Conservation (phyloP, 1,284 basidiomycete species). For the Testicularia cyperi region DNA sequence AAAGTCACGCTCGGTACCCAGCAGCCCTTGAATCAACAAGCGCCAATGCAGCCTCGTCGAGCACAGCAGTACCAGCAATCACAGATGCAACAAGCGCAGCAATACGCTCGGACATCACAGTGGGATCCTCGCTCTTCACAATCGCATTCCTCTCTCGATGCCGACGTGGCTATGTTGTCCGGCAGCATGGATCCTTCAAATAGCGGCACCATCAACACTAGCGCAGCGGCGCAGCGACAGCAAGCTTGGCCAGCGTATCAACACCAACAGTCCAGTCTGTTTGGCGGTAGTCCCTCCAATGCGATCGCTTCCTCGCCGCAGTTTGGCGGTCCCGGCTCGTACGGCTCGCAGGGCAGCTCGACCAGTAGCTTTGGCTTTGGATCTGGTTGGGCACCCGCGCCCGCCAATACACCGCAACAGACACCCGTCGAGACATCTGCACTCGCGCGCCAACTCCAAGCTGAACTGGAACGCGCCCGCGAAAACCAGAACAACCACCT, state of each 20-base stretch:
- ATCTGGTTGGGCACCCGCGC: slow-evolving; percentile 25
- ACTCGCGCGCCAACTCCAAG: slow-evolving; percentile 30
- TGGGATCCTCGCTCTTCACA: slow-evolving; percentile 2
- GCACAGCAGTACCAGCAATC: neutral
- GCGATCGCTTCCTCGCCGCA: neutral
- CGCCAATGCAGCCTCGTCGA: slow-evolving; percentile 8
- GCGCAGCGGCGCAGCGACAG: neutral
- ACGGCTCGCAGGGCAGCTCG: slow-evolving; percentile 12
- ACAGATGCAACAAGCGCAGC: neutral
- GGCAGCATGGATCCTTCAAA: slow-evolving; percentile 5
- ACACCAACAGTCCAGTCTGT: neutral
- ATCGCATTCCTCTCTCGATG: slow-evolving; percentile 17
- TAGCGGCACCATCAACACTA: slow-evolving; percentile 1
- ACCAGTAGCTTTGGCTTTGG: slow-evolving; percentile 7
- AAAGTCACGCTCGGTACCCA: slow-evolving; percentile 29
- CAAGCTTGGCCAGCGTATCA: slow-evolving; percentile 2
- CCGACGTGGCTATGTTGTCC: slow-evolving; percentile 38
- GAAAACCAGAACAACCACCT: slow-evolving; percentile 1
- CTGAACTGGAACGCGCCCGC: slow-evolving; percentile 16
- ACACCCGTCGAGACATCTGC: slow-evolving; percentile 41
- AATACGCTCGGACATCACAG: too few species aligned
- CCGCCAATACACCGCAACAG: slow-evolving; percentile 42
- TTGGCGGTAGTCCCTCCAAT: neutral
- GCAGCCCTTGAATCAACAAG: slow-evolving; percentile 6
- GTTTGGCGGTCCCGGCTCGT: slow-evolving; percentile 19